Conservation (phyloP, 768 basidiomycete genomes). For the Russula emetica region DNA sequence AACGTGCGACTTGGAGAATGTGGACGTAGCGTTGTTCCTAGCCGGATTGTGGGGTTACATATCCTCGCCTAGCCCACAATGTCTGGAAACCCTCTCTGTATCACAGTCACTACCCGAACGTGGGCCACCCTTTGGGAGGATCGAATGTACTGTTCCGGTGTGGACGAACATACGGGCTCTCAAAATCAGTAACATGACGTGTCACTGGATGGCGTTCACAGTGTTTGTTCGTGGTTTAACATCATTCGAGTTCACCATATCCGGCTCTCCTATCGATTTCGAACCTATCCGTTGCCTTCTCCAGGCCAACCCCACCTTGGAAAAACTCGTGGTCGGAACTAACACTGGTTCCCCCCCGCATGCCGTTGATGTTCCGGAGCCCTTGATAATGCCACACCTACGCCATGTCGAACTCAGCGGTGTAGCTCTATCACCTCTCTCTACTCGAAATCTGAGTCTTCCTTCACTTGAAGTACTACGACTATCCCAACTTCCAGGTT, state of each 20-base stretch:
- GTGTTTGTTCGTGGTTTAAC: slow-evolving; percentile 10
- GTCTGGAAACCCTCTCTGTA: slow-evolving; percentile 11
- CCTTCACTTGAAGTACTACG: slow-evolving; percentile 22
- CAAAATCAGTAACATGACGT: slow-evolving; percentile 4
- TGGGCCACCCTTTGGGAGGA: not conserved
- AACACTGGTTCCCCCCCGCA: no score
- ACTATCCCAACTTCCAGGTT: not conserved
- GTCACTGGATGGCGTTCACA: slow-evolving; percentile 9
- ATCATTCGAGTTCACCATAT: slow-evolving; percentile 22
- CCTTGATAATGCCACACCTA: slow-evolving; percentile 19
- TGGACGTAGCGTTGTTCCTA: slow-evolving; percentile 6
- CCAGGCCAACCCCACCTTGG: slow-evolving; percentile 28
- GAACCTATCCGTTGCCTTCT: slow-evolving; percentile 27
- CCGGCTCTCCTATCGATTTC: slow-evolving; percentile 7
- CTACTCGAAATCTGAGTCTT: slow-evolving; percentile 10
- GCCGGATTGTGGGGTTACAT: not conserved
- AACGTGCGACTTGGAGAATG: slow-evolving; percentile 5
- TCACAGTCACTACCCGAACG: not conserved
- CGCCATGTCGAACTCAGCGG: slow-evolving; percentile 22
- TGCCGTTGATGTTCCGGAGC: not conserved
- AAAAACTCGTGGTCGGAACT: slow-evolving; percentile 23
- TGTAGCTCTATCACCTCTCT: not conserved
- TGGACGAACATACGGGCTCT: slow-evolving; percentile 13
- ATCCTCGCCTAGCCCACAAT: not conserved
- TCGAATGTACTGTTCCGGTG: not conserved